Evolutionary conservation across 1,284 basidiomycete genomes (phyloP).

Genomic region (Tilletia caries): DNA sequence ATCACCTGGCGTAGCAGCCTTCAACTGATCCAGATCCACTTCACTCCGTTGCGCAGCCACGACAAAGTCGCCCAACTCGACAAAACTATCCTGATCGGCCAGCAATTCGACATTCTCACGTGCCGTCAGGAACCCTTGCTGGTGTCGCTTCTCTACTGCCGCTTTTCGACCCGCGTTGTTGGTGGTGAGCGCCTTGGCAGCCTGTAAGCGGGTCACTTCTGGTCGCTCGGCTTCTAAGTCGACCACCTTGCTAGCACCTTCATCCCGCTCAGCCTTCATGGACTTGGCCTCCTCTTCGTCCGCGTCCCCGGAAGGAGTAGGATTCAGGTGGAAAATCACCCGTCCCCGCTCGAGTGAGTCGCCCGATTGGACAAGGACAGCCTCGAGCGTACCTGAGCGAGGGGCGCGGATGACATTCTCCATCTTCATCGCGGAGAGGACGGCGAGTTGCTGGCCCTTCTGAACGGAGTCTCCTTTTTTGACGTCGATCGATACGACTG

Average conservation of each 20-base stretch:
- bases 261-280: too few species aligned
- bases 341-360: slow-evolving; percentile 22
- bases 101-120: slow-evolving; percentile 32
- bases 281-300: neutral
- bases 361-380: slow-evolving; percentile 19
- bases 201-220: slow-evolving; percentile 23
- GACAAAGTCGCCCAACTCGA: slow-evolving; percentile 33
- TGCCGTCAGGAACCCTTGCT: slow-evolving; percentile 28
- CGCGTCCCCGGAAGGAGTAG: neutral
- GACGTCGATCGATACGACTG: slow-evolving; percentile 23
- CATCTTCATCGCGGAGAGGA: slow-evolving; percentile 17
- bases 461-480: slow-evolving; percentile 17
- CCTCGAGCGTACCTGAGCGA: slow-evolving; percentile 14
- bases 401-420: slow-evolving; percentile 16
- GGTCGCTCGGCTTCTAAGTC: slow-evolving; percentile 22
- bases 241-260: neutral
- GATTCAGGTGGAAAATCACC: slow-evolving; percentile 21
- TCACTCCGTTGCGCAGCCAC: slow-evolving; percentile 28
- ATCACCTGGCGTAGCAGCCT: slow-evolving; percentile 27
- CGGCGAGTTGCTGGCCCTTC: slow-evolving; percentile 6
- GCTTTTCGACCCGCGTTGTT: slow-evolving; percentile 18
- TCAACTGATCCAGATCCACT: slow-evolving; percentile 16
- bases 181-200: slow-evolving; percentile 12
- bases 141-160: slow-evolving; percentile 27
- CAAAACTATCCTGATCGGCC: slow-evolving; percentile 25